Evolutionary conservation across 2,329 filamentous ascomycete genomes (phyloP).

Genomic region (Teratosphaeria zuluensis): DNA sequence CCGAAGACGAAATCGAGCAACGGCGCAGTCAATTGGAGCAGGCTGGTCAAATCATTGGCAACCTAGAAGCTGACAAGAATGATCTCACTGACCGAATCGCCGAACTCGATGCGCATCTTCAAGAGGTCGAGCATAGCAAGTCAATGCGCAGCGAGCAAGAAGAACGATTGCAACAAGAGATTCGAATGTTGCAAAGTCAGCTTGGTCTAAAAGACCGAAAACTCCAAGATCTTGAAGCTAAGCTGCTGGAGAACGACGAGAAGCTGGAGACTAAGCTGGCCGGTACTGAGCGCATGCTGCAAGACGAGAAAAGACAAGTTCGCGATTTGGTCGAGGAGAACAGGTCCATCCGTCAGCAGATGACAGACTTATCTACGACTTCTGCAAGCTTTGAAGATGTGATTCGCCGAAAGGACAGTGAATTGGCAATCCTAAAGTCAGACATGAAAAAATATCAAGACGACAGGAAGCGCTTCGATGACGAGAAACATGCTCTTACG

Average conservation of each 20-base stretch:
- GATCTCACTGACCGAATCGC: slow-evolving; percentile 58
- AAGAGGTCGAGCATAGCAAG: slow-evolving; percentile 59
- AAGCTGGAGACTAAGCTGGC: slow-evolving; percentile 80
- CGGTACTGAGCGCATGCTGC: slow-evolving; percentile 67
- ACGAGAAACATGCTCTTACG: slow-evolving; percentile 62
- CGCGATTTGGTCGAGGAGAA: slow-evolving; percentile 73
- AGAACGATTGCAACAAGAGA: slow-evolving; percentile 66
- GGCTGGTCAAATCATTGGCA: slow-evolving; percentile 75
- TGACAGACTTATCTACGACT: slow-evolving; percentile 77
- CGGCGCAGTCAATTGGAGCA: slow-evolving; percentile 80
- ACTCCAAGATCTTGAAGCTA: slow-evolving; percentile 73
- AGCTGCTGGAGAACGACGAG: slow-evolving; percentile 75
- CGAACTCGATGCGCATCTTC: slow-evolving; percentile 60
- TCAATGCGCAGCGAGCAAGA: slow-evolving; percentile 68
- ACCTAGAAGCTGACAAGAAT: slow-evolving; percentile 77
- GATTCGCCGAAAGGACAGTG: slow-evolving; percentile 86
- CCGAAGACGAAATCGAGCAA: slow-evolving; percentile 73
- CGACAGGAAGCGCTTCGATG: slow-evolving; percentile 68
- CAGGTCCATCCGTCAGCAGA: slow-evolving; percentile 69
- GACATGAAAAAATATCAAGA: slow-evolving; percentile 77
- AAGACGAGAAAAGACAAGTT: slow-evolving; percentile 62
- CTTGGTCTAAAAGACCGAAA: slow-evolving; percentile 83
- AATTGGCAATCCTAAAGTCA: slow-evolving; percentile 71
- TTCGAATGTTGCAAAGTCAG: slow-evolving; percentile 87
- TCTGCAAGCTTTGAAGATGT: slow-evolving; percentile 94